Evolutionary conservation across 1,139 yeast species (phyloP), one percentile per base, ranked within the genome.

Genomic region (Zygosaccharomyces pseudobailii): DNA sequence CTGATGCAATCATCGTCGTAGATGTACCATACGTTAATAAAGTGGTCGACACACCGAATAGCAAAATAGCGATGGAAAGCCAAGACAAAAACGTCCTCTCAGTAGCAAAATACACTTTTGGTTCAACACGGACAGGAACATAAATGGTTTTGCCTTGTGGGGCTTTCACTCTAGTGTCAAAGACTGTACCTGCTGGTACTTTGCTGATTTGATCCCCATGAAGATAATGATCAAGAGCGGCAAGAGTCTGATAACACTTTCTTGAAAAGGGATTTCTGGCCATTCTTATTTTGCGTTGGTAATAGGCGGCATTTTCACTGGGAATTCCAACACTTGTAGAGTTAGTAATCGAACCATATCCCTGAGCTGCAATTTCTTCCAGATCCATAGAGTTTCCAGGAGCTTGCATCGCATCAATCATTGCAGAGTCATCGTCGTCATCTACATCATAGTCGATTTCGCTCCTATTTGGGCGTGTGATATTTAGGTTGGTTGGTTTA

Each of bases 101-200:
- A 4, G 88, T 83, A 5, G 94, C 94, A 66, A 85, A 85, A 64
- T 85, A 85, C 27, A 85, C 94, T 67, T 85, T 85, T 51, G 94
- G 94, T 66, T 85, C 94, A 34, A 85, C 85, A 66, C 94, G 75
- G 37, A 85, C 83, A 13, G 92, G 94, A 13, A 85, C 84, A 58
- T 84, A 78, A 51, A 85, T 84, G 45, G 76, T 74, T 63, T 83
- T 84, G 4, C 92, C 92, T 43, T 84, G 80, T 27, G 98, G 98
- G 23, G 87, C 82, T 51, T 69, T 72, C 55, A 82, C 80, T 24
- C 64, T 61, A 4, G 76, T 60, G 62, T 86, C 90, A 64, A 82
- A 90, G 44, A 81, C 80, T 0, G 95, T 88, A 47, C 95, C 96
- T 37, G 76, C 78, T 48, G 94, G 89, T 36, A 88, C 86, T 46